Conservation (phyloP, 768 basidiomycete species). For the Daedaleopsis sinensis region DNA sequence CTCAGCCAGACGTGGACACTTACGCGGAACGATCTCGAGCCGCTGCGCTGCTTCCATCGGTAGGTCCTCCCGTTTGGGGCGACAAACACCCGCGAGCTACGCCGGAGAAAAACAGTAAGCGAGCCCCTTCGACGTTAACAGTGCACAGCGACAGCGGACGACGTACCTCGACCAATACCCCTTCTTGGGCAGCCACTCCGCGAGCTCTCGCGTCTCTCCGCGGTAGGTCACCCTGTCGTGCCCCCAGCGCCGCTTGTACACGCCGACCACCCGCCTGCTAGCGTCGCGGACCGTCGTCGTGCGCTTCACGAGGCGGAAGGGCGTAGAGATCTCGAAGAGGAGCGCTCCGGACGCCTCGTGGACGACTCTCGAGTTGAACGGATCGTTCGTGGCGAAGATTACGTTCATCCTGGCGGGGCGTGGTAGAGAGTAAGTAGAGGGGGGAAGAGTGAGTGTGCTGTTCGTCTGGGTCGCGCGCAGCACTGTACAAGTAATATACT, state of each 20-base stretch:
- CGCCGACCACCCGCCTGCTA: neutral
- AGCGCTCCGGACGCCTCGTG: neutral
- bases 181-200: neutral
- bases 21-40: neutral
- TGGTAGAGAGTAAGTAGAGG: neutral
- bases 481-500: too few relatives aligned
- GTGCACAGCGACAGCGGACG: neutral
- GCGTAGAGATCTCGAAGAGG: conserved; percentile 1
- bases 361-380: neutral
- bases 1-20: neutral
- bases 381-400: neutral
- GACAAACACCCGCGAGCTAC: neutral
- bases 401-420: neutral
- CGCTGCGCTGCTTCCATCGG: neutral
- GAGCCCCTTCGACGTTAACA: neutral
- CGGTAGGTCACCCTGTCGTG: neutral
- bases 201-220: neutral
- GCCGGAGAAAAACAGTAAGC: too few relatives aligned
- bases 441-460: neutral
- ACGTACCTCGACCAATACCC: neutral
- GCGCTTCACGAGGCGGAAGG: neutral
- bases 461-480: neutral
- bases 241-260: neutral
- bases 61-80: conserved; percentile 2
- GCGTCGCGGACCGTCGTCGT: conserved; percentile 2